Conservation (phyloP, 106 monocot species). For the Acorus calamus region DNA sequence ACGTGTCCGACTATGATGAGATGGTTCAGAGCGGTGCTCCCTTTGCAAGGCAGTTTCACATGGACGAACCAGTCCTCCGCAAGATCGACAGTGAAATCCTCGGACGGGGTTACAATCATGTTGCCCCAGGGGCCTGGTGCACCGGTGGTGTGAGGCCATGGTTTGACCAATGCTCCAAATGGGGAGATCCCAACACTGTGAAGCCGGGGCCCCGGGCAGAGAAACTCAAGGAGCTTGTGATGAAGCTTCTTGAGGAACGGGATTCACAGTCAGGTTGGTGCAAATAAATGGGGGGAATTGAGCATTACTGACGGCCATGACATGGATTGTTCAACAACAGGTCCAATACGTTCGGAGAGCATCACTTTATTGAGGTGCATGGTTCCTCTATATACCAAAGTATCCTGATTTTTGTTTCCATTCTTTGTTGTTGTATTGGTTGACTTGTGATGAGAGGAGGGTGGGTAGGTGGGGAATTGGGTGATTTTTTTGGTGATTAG, state of each 20-base stretch:
- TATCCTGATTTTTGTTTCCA: too few relatives aligned
- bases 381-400: too few relatives aligned
- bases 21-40: constrained; percentile 29
- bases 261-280: constrained; percentile 16
- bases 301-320: too few relatives aligned
- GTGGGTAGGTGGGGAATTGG: too few relatives aligned
- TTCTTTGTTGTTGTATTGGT: too few relatives aligned
- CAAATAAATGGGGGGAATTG: not conserved
- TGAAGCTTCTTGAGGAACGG: constrained; percentile 18
- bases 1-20: constrained; percentile 21
- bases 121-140: constrained; percentile 51
- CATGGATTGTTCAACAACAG: too few relatives aligned
- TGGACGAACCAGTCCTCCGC: constrained; percentile 36
- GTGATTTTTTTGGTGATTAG: too few relatives aligned
- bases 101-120: constrained; percentile 12
- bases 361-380: too few relatives aligned
- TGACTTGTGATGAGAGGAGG: too few relatives aligned
- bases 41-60: constrained; percentile 33
- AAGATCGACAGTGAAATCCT: constrained; percentile 40
- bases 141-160: not conserved
- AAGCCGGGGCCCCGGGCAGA: not conserved
- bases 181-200: too few relatives aligned
- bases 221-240: constrained; percentile 17
- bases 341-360: too few relatives aligned
- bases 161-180: too few relatives aligned